Evolutionary conservation across 164 flowering plant species (phyloP).

Genomic region (Cinnamomum micranthum): DNA sequence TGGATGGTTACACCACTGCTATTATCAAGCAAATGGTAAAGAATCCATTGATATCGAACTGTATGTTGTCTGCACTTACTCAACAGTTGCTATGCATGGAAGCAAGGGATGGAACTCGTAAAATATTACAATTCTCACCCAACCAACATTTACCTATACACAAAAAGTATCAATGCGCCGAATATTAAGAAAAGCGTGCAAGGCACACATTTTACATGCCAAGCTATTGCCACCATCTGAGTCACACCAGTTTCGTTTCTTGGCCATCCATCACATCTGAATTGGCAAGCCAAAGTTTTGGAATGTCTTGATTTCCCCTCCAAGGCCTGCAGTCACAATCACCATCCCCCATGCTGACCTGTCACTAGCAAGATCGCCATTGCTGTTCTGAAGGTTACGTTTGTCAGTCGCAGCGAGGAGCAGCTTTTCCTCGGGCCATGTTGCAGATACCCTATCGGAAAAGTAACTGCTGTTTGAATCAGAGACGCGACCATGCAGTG

Average conservation of each 20-base stretch:
- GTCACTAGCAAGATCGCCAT: constrained; percentile 44
- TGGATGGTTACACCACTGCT: background rate
- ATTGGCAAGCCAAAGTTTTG: constrained; percentile 94
- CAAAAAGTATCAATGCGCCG: background rate
- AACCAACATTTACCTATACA: constrained; percentile 19
- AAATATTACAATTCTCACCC: constrained; percentile 18
- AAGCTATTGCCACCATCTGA: background rate
- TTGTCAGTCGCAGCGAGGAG: constrained; percentile 30
- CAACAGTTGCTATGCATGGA: constrained; percentile 12
- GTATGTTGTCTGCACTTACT: constrained; percentile 9
- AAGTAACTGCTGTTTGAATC: constrained; percentile 59
- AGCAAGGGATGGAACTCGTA: constrained; percentile 7
- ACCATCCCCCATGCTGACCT: constrained; percentile 88
- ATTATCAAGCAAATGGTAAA: background rate
- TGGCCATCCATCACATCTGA: constrained; percentile 37
- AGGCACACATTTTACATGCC: background rate
- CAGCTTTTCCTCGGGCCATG: constrained; percentile 89
- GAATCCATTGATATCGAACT: constrained; percentile 7
- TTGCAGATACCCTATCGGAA: constrained; percentile 59
- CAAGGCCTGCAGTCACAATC: constrained; percentile 82
- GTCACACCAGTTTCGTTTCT: background rate
- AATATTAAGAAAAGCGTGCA: background rate
- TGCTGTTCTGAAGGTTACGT: constrained; percentile 40
- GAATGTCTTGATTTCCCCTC: constrained; percentile 80
- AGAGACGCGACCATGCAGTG: constrained; percentile 46